Percentiles rank a stretch among this genome's conserved stretches.
phyloP scores from a whole-genome alignment of 1,284 basidiomycete genomes.

The Erythrobasidium hasegawianum region DNA sequence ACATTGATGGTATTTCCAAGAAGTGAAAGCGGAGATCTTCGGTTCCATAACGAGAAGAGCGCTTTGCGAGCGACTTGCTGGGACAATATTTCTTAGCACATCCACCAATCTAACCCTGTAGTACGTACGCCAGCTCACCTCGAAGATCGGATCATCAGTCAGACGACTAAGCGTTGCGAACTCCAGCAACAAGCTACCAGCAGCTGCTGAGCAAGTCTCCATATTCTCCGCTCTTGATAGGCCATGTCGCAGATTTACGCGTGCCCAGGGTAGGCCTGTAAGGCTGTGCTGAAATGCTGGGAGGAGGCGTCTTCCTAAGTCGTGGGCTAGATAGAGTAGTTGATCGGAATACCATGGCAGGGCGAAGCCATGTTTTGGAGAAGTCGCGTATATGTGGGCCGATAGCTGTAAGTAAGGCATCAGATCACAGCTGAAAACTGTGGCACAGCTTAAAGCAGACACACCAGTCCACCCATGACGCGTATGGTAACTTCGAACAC shows the following conservation, averaged over 20 bases:
- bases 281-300: conserved; percentile 77
- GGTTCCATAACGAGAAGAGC: conserved; percentile 88
- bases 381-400: conserved; percentile 72
- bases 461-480: conserved; percentile 65
- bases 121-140: conserved; percentile 65
- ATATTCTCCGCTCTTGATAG: conserved; percentile 63
- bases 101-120: neutral
- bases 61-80: conserved; percentile 56
- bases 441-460: conserved; percentile 1
- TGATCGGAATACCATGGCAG: conserved; percentile 55
- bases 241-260: conserved; percentile 72
- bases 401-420: too few relatives aligned
- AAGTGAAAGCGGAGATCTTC: conserved; percentile 64
- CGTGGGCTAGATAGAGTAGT: conserved; percentile 70
- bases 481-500: conserved; percentile 62
- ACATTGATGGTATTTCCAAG: conserved; percentile 84
- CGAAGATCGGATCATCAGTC: conserved; percentile 79
- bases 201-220: conserved; percentile 79
- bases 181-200: conserved; percentile 83
- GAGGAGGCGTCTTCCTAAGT: conserved; percentile 74
- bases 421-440: too few relatives aligned
- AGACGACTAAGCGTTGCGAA: conserved; percentile 85
- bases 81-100: neutral
- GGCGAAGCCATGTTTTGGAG: conserved; percentile 45
- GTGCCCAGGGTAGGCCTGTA: conserved; percentile 82